Conservation (phyloP, 2,329 filamentous ascomycete genomes). For the Pseudocercospora fijiensis region DNA sequence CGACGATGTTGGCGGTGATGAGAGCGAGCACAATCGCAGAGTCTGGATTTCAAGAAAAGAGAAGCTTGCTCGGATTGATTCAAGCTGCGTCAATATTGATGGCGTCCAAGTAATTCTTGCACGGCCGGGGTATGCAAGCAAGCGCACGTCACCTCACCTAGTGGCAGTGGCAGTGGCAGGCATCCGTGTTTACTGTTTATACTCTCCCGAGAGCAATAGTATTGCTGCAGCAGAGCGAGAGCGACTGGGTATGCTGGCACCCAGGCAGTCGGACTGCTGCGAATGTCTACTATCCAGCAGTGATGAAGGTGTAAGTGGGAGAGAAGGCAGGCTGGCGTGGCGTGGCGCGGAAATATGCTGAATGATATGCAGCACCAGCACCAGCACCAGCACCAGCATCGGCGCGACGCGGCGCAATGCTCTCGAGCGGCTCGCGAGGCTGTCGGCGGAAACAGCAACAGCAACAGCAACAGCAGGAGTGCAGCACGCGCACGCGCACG, state of each 20-base stretch:
- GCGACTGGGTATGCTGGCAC: not conserved
- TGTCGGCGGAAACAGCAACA: conserved; percentile 47
- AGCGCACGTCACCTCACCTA: not conserved
- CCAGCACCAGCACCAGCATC: conserved; percentile 26
- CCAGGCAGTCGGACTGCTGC: not conserved
- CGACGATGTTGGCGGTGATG: conserved; percentile 16
- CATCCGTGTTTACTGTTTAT: not conserved
- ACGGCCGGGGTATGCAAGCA: not conserved
- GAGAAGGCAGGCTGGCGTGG: no score
- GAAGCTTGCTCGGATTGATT: not conserved
- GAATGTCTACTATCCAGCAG: not conserved
- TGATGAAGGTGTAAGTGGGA: not conserved
- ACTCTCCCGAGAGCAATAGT: not conserved
- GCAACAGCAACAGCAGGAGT: no score
- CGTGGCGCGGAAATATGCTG: conserved; percentile 19
- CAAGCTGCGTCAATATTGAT: not conserved
- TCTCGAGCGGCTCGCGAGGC: conserved; percentile 51
- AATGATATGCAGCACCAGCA: conserved; percentile 22
- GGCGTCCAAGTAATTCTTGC: not conserved
- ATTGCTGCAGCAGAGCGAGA: not conserved
- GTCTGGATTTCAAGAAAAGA: not conserved
- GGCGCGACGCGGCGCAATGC: conserved; percentile 47
- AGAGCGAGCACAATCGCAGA: not conserved
- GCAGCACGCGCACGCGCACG: no score
- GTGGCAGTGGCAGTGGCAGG: no score